Evolutionary conservation across 2,329 filamentous ascomycete species (phyloP).

Genomic region (Paracamarosporium sp.): DNA sequence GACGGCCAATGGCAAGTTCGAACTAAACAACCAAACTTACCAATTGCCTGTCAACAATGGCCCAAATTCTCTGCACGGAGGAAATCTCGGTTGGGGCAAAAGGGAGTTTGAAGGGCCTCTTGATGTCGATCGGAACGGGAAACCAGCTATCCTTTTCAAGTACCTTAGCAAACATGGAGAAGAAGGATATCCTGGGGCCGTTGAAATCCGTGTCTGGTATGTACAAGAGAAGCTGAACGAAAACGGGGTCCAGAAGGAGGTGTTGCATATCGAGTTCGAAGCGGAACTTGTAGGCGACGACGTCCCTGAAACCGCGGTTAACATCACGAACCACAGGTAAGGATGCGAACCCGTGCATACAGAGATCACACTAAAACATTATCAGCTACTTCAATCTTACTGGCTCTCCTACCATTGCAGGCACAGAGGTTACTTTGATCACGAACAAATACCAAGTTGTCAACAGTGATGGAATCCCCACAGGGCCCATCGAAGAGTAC

Average conservation of each 20-base stretch:
- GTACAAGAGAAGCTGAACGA: slow-evolving; percentile 72
- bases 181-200: slow-evolving; percentile 86
- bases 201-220: slow-evolving; percentile 80
- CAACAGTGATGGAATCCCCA: slow-evolving; percentile 77
- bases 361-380: neutral
- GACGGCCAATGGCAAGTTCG: slow-evolving; percentile 73
- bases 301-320: slow-evolving; percentile 87
- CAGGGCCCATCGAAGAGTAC: slow-evolving; percentile 68
- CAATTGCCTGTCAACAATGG: slow-evolving; percentile 77
- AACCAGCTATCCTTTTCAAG: slow-evolving; percentile 54
- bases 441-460: slow-evolving; percentile 75
- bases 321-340: slow-evolving; percentile 94
- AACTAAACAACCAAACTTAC: slow-evolving; percentile 76
- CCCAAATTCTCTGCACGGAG: slow-evolving; percentile 67
- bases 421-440: slow-evolving; percentile 65
- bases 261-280: slow-evolving; percentile 89
- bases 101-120: slow-evolving; percentile 75
- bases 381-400: slow-evolving; percentile 73
- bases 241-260: slow-evolving; percentile 68
- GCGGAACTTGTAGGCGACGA: slow-evolving; percentile 76
- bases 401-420: slow-evolving; percentile 63
- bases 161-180: slow-evolving; percentile 79
- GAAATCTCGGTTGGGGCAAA: slow-evolving; percentile 79
- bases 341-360: slow-evolving; percentile 22
- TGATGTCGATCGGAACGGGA: slow-evolving; percentile 59